phyloP scores from a whole-genome alignment of 23 red algal genomes.

The Agarophyton chilense region DNA sequence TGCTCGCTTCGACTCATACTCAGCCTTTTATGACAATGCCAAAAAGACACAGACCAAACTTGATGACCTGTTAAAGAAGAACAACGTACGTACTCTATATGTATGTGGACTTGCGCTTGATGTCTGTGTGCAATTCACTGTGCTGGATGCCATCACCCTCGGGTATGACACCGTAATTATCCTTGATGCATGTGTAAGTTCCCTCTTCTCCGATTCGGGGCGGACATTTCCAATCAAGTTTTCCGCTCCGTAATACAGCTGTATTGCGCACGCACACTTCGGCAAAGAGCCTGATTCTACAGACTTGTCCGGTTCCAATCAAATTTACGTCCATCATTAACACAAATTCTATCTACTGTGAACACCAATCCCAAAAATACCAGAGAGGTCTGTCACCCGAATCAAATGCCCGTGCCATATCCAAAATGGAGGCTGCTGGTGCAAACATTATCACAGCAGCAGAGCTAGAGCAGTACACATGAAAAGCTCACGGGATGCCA shows the following conservation, averaged over 20 bases:
- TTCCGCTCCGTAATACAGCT: not conserved
- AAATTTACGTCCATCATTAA: constrained; percentile 13
- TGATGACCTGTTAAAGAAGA: not conserved
- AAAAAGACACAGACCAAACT: constrained; percentile 43
- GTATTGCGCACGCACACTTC: not conserved
- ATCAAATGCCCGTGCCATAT: constrained; percentile 6
- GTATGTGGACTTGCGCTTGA: constrained; percentile 74
- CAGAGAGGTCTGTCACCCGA: constrained; percentile 54
- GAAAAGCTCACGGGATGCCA: not conserved
- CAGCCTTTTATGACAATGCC: constrained; percentile 68
- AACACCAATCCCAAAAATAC: not conserved
- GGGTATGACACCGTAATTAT: constrained; percentile 47
- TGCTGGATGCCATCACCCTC: constrained; percentile 55
- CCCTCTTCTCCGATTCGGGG: not conserved
- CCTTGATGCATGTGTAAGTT: constrained; percentile 62
- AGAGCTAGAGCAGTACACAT: not conserved
- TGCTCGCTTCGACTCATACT: constrained; percentile 68
- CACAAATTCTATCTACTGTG: constrained; percentile 13
- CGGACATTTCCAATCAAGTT: not conserved
- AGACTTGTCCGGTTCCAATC: constrained; percentile 16
- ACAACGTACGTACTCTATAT: constrained; percentile 30
- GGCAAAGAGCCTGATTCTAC: not conserved
- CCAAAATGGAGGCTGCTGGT: constrained; percentile 56
- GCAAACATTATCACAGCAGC: constrained; percentile 24
- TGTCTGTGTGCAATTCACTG: constrained; percentile 72